A percentile compares a stretch with the other conserved stretches of the same genome.
Conservation (phyloP, 352 stramenopile species). For the Pythium phragmiticola region DNA sequence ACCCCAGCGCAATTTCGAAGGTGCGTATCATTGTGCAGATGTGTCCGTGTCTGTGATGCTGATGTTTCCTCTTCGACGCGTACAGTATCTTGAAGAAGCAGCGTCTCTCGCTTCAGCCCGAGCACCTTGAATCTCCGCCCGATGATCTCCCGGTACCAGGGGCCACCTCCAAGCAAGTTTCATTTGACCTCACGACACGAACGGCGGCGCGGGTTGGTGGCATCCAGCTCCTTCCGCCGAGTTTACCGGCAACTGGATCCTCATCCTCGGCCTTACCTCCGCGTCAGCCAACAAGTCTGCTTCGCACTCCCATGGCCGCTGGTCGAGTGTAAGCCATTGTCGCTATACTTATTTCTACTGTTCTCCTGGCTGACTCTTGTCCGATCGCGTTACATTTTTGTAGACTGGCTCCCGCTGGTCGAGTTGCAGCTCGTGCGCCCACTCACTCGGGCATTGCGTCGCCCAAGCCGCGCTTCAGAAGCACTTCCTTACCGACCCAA, state of each 20-base stretch:
- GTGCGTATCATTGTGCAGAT: slow-evolving; percentile 23
- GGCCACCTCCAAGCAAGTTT: slow-evolving; percentile 57
- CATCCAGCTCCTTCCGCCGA: slow-evolving; percentile 10
- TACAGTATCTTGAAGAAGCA: slow-evolving; percentile 76
- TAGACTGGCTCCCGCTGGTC: slow-evolving; percentile 6
- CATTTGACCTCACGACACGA: slow-evolving; percentile 42
- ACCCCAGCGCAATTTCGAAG: slow-evolving; percentile 44
- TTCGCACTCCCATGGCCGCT: slow-evolving; percentile 30
- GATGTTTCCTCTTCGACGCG: background rate
- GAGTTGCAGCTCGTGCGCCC: slow-evolving; percentile 7
- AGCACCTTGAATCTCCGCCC: background rate
- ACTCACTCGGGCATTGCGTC: slow-evolving; percentile 30
- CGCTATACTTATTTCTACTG: background rate
- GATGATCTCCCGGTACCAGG: slow-evolving; percentile 5
- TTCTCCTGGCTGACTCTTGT: slow-evolving; percentile 1
- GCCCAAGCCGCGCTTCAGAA: slow-evolving; percentile 13
- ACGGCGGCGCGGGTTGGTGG: slow-evolving; percentile 7
- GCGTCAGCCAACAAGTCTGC: slow-evolving; percentile 28
- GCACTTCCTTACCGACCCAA: slow-evolving; percentile 16
- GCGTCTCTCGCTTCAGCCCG: slow-evolving; percentile 26
- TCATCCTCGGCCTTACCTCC: slow-evolving; percentile 11
- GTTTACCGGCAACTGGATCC: background rate
- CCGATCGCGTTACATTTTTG: background rate
- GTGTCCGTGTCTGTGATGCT: background rate
- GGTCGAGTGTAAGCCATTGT: slow-evolving; percentile 31